Evolutionary conservation across 208 protist species (phyloP), one percentile per base, ranked within the genome.

Genomic region (Acanthamoeba healyi): DNA sequence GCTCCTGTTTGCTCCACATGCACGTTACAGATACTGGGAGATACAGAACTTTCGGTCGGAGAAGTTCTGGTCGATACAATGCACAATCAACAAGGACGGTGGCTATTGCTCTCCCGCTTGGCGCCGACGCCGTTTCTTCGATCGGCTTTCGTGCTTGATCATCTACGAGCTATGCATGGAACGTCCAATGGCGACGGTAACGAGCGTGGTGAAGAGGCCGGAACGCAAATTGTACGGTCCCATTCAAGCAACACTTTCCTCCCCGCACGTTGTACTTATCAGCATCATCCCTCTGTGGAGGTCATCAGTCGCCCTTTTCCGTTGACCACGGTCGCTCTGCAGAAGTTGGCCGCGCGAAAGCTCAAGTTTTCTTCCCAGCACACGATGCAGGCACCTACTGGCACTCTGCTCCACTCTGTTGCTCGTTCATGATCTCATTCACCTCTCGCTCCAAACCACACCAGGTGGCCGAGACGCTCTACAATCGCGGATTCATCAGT

Each of bases 311-410:
- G 95, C 44, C 99, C 99, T 5, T 93, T 99, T 19, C 99, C 99
- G 0, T 95, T 99, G 17, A 98, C 98, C 34, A 99, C 99, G 0
- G 99, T 99, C n/a, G 98, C 98, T 88, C 70, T 99, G 56, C 99
- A 99, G 94, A 99, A 99, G 87, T 88, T 98, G 0, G 98, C 98
- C 32, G 96, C 99, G 22, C 96, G 95, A 22, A 98, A 99, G 89
- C 96, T 99, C 17, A 96, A 95, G 61, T 98, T 99, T 4, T 94
- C 97, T 17, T 98, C 99, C 10, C 97, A 99, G 89, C 92, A 98
- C 49, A 99, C 98, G 77, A 99, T 99, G 99, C 94, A 96, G 22
- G 94, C 99, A 67, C 44, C 14, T 74, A 63, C 14, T 36, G 22
- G 12, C 46, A n/a, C 12, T 29, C 17, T 56, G 15, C 87, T 93